Base-by-base conservation (phyloP, 164 flowering plant species). In the Brasenia schreberi region DNA sequence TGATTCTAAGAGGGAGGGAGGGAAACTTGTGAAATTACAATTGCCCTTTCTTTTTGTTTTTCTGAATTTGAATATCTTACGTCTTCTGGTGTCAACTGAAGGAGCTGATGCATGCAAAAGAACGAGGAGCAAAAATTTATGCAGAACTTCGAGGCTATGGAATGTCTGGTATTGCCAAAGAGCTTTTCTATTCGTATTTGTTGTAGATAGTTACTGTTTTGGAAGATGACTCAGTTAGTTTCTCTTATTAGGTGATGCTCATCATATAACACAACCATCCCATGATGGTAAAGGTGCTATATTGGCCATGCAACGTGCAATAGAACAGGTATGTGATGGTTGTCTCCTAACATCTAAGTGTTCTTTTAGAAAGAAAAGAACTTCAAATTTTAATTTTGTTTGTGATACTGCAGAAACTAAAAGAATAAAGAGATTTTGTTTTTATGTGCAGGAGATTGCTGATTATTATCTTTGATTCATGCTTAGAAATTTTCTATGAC, bases 111-210 rank as follows among this genome's bases (percentile, higher is more conserved):
- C 97, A 94, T 84, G 99, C 99, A 59, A 79, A 75, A 68, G 73
- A 78, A 45, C 81, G 99, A 61, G 96, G 96, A 70, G 97, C 97
- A 65, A 88, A 84, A 75, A 79, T 89, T 33, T 94, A 94, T 78
- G 96, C 99, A 0, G 96, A 94, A 78, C 65, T 95, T 75, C 83
- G 94, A 64, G 99, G 99, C 61, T 94, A 89, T 83, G 99, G 99
- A 71, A 89, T 84, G 90, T 94, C 99, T 89, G 97, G 98, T 92
- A 63, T 67, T 65, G 65, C 39, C 62, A 59, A 53, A 64, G 19
- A 59, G 17, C 16, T 5, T 19, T 45, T 61, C 17, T 56, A 53
- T 7, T 56, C 61, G 59, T 44, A 19, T 11, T 70, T 66, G 42
- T 23, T 63, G 19, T 42, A 33, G 16, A 27, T 4, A 5, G 42